phyloP scores from a whole-genome alignment of 768 basidiomycete species.

The Hortiboletus campestris region DNA sequence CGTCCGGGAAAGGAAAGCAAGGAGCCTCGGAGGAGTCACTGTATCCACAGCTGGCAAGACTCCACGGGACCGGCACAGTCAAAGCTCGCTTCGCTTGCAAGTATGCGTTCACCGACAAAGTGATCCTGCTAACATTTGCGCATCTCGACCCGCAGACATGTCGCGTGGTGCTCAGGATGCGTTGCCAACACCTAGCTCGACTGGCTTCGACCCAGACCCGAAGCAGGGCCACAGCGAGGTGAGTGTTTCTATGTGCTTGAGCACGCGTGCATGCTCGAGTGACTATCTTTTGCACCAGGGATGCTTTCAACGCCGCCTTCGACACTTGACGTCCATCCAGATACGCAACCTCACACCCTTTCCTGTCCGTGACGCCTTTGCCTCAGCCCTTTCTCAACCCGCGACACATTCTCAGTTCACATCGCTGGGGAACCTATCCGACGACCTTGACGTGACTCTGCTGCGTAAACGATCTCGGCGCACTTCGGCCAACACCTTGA shows the following conservation, averaged over 20 bases:
- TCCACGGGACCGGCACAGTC: constrained; percentile 4
- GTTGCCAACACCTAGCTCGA: constrained; percentile 11
- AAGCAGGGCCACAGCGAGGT: constrained; percentile 13
- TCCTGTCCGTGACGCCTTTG: constrained; percentile 69
- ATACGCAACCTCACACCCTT: constrained; percentile 83
- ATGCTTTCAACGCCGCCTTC: constrained; percentile 57
- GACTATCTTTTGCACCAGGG: constrained; percentile 13
- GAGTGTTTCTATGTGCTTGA: not conserved
- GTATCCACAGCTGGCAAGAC: not conserved
- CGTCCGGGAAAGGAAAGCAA: constrained; percentile 27
- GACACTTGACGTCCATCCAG: constrained; percentile 72
- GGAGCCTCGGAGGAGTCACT: not conserved
- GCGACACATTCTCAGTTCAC: constrained; percentile 60
- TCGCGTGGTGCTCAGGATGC: constrained; percentile 17
- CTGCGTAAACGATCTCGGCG: constrained; percentile 58
- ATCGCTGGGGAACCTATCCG: constrained; percentile 54
- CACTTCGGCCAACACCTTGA: constrained; percentile 51
- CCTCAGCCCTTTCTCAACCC: constrained; percentile 71
- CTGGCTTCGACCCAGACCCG: constrained; percentile 17
- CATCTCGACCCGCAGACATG: constrained; percentile 18
- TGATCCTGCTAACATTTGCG: not conserved
- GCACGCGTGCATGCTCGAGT: not conserved
- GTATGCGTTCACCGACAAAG: constrained; percentile 1
- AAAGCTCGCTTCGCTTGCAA: not conserved
- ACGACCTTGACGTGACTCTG: constrained; percentile 67